phyloP scores from a whole-genome alignment of 768 basidiomycete genomes.

The Neoboletus magnificus region DNA sequence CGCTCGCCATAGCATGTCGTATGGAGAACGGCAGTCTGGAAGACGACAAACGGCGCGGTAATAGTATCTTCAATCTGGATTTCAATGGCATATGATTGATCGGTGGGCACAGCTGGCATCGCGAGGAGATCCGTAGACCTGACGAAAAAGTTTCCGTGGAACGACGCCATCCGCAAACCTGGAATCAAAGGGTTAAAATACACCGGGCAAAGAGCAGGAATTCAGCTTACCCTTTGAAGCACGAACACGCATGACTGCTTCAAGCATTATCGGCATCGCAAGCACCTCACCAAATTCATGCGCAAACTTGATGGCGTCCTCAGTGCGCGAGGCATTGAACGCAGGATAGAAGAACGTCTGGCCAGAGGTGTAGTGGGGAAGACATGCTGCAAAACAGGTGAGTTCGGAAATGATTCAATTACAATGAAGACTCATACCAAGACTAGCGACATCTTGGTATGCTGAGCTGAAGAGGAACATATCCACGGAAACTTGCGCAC shows the following conservation, averaged over 20 bases:
- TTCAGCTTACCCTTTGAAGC: conserved; percentile 78
- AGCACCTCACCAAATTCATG: conserved; percentile 94
- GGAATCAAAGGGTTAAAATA: neutral
- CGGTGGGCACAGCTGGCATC: conserved; percentile 94
- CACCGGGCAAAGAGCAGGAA: neutral
- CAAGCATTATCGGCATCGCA: conserved; percentile 92
- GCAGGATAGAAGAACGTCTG: conserved; percentile 98
- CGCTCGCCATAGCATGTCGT: conserved; percentile 93
- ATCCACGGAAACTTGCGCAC: conserved; percentile 95
- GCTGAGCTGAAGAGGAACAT: conserved; percentile 97
- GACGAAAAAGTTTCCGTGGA: conserved; percentile 99
- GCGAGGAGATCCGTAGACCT: conserved; percentile 95
- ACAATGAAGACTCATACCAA: conserved; percentile 47
- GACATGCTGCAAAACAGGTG: conserved; percentile 53
- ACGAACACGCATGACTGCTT: conserved; percentile 96
- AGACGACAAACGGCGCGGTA: conserved; percentile 84
- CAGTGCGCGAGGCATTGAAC: conserved; percentile 90
- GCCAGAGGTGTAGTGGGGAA: conserved; percentile 97
- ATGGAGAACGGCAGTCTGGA: conserved; percentile 93
- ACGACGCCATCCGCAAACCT: conserved; percentile 93
- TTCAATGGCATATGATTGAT: conserved; percentile 95
- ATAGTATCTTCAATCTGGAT: conserved; percentile 94
- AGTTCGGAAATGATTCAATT: neutral
- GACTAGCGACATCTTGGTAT: conserved; percentile 93
- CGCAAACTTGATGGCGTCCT: conserved; percentile 97